Base-by-base conservation (phyloP, 768 basidiomycete genomes). In the Termitomyces heimii region DNA sequence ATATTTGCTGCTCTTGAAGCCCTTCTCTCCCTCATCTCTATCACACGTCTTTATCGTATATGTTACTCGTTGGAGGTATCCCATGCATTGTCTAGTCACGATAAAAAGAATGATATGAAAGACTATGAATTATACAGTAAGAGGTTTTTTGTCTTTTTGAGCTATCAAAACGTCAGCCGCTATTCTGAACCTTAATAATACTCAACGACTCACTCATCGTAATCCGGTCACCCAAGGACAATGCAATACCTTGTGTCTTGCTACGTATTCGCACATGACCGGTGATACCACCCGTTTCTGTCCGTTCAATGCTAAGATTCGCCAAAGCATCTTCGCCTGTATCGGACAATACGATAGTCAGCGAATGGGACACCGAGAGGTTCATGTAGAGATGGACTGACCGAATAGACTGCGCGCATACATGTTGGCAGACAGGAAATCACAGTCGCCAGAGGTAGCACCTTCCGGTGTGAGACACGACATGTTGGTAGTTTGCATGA, bases 401-500 rank as follows among this genome's bases (percentile, higher is more conserved):
- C 94, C 95, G 62, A 98, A 99, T 62, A 96, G 67, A 75, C 92
- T 94, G 56, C 89, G 83, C 16, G 96, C 96, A 72, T 97, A 98
- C 82, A 98, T 85, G 68, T 98, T 98, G 28, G 94, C 96, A 7
- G 92, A 92, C 35, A 98, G 76, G 83, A 98, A 99, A 73, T 95
- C 91, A 66, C 95, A 98, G 60, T 98, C 94, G 50, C 96, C 95
- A 0, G 91, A 93, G 52, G 93, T 82, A 0, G 96, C 94, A 51
- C 96, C 96, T 22, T 93, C 93, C 0, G 96, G 94, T 18, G 96
- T 99, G 26, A 99, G 79, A 67, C 94, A 95, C 10, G 93, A 86
- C 95, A 98, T 98, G 70, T 99, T 98, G 46, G 96, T 99, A 20
- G 90, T 85, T 65, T 89, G 88, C 92, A 98, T 95, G 68, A 99